Conservation (phyloP, 208 protist genomes). For the Balamuthia mandrillaris region DNA sequence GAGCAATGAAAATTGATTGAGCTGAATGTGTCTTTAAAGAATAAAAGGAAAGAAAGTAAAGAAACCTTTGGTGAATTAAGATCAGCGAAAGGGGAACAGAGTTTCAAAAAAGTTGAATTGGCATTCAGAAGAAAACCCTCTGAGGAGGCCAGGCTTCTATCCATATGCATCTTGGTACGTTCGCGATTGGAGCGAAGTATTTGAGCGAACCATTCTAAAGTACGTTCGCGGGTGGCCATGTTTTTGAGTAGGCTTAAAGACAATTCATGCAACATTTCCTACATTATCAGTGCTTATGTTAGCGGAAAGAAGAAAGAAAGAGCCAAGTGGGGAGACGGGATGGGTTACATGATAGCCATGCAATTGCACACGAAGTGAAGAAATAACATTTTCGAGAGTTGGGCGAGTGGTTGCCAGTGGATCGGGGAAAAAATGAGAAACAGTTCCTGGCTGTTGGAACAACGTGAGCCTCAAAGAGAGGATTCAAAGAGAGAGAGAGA, state of each 20-base stretch:
- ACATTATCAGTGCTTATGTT: not conserved
- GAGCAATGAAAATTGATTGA: not conserved
- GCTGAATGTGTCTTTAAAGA: not conserved
- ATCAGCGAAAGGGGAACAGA: constrained; percentile 21
- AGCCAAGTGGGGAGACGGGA: not conserved
- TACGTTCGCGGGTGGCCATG: not conserved
- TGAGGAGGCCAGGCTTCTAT: not conserved
- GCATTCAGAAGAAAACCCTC: constrained; percentile 22
- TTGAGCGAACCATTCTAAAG: not conserved
- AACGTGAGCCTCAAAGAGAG: not conserved
- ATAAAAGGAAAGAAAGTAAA: not conserved
- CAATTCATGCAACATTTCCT: not conserved
- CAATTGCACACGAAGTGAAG: not conserved
- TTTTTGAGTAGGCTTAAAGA: constrained; percentile 5
- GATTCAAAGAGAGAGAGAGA: not conserved
- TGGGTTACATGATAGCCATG: not conserved
- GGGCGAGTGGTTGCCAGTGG: not conserved
- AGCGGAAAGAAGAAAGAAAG: not conserved
- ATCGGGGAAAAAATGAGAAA: not conserved
- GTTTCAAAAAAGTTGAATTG: not conserved
- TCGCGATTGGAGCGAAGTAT: not conserved
- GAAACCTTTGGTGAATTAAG: not conserved
- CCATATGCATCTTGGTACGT: constrained; percentile 7
- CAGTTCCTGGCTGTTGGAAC: not conserved
- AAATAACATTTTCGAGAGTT: not conserved